These are phyloP conservation scores for Dendrocalamus latiflorus DNA, from an alignment of 202 grass and related monocot species.

Conservation along the genomic window DNA sequence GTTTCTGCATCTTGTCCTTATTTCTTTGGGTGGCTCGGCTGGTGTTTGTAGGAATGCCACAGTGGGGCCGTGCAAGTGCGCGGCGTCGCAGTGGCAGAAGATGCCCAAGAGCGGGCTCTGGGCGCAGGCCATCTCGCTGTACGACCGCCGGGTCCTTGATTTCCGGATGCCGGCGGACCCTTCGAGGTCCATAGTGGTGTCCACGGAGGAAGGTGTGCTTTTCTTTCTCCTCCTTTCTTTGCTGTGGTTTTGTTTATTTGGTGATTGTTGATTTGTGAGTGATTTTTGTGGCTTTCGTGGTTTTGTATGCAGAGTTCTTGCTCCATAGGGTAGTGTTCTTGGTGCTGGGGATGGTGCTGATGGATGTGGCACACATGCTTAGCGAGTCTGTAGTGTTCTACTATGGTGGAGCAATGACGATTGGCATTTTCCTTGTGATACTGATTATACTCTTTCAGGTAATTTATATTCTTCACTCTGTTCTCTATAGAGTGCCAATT, in stretches of 20 bases:
- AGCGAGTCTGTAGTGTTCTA: too few relatives aligned
- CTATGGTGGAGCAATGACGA: too few relatives aligned
- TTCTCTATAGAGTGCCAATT: too few relatives aligned
- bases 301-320: conserved; percentile 63
- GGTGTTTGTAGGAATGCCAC: too few relatives aligned
- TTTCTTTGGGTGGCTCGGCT: too few relatives aligned
- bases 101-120: conserved; percentile 64
- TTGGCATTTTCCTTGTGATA: too few relatives aligned
- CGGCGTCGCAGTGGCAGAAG: conserved; percentile 67
- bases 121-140: conserved; percentile 61
- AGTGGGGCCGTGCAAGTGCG: conserved; percentile 64
- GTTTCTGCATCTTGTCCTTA: too few relatives aligned
- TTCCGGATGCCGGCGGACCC: conserved; percentile 57
- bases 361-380: conserved; percentile 49
- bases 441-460: too few relatives aligned
- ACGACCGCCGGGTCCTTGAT: conserved; percentile 59
- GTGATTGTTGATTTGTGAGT: neutral
- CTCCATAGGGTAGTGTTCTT: conserved; percentile 75
- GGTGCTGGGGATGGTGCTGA: conserved; percentile 65
- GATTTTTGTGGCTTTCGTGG: neutral
- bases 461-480: too few relatives aligned
- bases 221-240: neutral
- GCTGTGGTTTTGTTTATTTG: neutral
- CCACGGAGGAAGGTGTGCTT: conserved; percentile 67
- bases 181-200: conserved; percentile 50